These are phyloP conservation scores for Elongisporangium senticosum DNA, from an alignment of 352 stramenopile species.

Conservation along the genomic window DNA sequence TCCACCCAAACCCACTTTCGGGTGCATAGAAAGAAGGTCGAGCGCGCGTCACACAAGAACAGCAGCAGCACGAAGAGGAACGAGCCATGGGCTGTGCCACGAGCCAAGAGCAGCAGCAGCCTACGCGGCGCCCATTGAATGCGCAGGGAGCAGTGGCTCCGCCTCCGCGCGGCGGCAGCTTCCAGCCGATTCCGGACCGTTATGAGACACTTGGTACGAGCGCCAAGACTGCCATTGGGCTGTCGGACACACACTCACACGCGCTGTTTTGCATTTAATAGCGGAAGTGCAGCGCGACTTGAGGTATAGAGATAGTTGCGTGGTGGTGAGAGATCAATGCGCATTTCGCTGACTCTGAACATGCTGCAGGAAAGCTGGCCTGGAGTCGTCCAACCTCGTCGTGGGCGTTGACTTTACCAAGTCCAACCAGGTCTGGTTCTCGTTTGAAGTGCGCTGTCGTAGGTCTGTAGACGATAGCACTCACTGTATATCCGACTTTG, in stretches of 20 bases:
- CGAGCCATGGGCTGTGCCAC: conserved; percentile 15
- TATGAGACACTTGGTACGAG: conserved; percentile 51
- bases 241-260: not conserved
- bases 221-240: not conserved
- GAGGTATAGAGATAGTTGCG: conserved; percentile 4
- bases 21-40: not conserved
- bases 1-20: not conserved
- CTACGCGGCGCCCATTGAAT: conserved; percentile 3
- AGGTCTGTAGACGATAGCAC: not conserved
- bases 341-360: not conserved
- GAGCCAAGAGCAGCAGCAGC: conserved; percentile 7
- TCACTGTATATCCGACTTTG: not conserved
- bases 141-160: not conserved
- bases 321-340: not conserved
- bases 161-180: conserved; percentile 2
- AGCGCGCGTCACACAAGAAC: too few species aligned
- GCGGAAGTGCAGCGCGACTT: conserved; percentile 43
- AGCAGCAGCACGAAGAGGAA: not conserved
- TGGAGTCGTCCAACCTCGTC: conserved; percentile 66
- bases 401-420: conserved; percentile 55
- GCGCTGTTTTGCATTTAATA: conserved; percentile 7
- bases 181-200: conserved; percentile 43
- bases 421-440: conserved; percentile 21
- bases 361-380: conserved; percentile 28
- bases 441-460: not conserved